Percentiles rank a stretch among this genome's conserved stretches.
These are phyloP conservation scores for Talaromyces sp. DNA, from an alignment of 2,329 filamentous ascomycete genomes.

Conservation along the genomic window DNA sequence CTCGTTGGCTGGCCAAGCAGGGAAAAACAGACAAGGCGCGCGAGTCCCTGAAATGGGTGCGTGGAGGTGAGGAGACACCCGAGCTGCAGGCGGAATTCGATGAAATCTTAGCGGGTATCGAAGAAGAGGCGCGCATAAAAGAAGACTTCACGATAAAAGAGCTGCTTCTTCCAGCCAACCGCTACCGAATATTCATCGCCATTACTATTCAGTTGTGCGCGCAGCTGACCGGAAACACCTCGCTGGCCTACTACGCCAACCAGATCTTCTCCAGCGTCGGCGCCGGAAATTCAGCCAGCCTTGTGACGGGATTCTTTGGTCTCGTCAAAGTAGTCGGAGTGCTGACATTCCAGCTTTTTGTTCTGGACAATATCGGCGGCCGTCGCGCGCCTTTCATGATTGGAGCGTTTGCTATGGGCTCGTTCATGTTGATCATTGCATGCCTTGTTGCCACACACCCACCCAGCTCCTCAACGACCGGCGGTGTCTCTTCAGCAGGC, in stretches of 20 bases:
- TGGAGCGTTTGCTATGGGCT: conserved; percentile 46
- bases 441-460: conserved; percentile 44
- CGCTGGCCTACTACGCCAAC: conserved; percentile 47
- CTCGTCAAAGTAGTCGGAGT: conserved; percentile 48
- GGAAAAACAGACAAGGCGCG: conserved; percentile 43
- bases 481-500: conserved; percentile 28
- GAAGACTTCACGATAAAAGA: conserved; percentile 45
- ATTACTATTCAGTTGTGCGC: conserved; percentile 46
- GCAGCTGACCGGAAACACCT: conserved; percentile 48
- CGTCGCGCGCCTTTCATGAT: conserved; percentile 44
- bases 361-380: conserved; percentile 47
- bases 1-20: conserved; percentile 43
- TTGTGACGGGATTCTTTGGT: conserved; percentile 50
- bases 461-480: conserved; percentile 25
- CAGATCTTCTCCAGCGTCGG: conserved; percentile 49
- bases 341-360: conserved; percentile 41
- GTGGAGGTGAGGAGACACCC: conserved; percentile 39
- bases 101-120: conserved; percentile 40
- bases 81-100: conserved; percentile 29
- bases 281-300: conserved; percentile 41
- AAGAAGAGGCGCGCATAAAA: conserved; percentile 41
- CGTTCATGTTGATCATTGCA: conserved; percentile 49
- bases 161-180: conserved; percentile 41
- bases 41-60: conserved; percentile 46
- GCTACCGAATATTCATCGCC: conserved; percentile 44